Conservation (phyloP, 768 basidiomycete species). For the Lactarius sanguifluus region DNA sequence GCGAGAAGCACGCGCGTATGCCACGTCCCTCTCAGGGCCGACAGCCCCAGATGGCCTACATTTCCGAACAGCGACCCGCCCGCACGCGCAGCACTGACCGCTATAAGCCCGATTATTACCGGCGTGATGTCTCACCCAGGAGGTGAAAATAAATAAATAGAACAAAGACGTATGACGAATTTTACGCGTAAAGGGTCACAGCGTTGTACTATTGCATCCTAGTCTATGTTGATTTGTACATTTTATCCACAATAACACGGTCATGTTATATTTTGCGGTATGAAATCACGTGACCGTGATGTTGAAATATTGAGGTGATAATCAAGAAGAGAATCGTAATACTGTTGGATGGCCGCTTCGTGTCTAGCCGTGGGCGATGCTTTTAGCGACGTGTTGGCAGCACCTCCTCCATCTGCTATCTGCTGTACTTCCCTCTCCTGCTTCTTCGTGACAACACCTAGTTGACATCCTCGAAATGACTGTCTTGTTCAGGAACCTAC, state of each 20-base stretch:
- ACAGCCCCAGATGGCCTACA: conserved; percentile 27
- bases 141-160: conserved; percentile 32
- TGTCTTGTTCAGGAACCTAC: conserved; percentile 38
- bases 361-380: conserved; percentile 18
- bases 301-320: not conserved
- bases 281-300: conserved; percentile 17
- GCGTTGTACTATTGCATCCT: conserved; percentile 8
- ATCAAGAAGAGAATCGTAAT: not conserved
- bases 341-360: conserved; percentile 11
- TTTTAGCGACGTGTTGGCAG: conserved; percentile 20
- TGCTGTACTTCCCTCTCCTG: conserved; percentile 2
- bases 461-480: conserved; percentile 33
- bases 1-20: conserved; percentile 20
- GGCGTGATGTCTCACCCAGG: conserved; percentile 37
- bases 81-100: conserved; percentile 30
- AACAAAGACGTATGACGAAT: not conserved
- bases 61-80: conserved; percentile 13
- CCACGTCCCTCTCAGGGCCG: conserved; percentile 16
- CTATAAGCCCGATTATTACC: conserved; percentile 34
- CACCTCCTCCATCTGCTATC: conserved; percentile 20
- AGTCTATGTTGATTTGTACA: conserved; percentile 6
- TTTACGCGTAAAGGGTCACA: conserved; percentile 13
- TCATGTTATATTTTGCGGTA: not conserved
- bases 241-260: not conserved
- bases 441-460: conserved; percentile 8